These are phyloP conservation scores for Chloris gayana DNA, from an alignment of 176 grass and related monocot species.

Conservation along the genomic window DNA sequence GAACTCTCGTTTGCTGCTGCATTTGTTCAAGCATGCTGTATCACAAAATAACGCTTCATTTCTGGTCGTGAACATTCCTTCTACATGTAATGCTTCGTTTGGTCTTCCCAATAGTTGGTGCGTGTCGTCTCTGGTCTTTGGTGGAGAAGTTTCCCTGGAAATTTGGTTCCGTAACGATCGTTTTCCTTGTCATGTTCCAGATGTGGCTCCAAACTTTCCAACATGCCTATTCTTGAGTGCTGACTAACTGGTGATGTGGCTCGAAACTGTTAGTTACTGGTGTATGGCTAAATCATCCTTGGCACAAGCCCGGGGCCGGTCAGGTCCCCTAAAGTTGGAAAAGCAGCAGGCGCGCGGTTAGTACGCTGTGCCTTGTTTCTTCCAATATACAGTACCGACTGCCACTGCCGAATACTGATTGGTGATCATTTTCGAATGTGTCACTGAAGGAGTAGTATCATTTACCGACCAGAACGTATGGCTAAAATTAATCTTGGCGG, in stretches of 20 bases:
- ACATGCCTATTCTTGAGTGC: not conserved
- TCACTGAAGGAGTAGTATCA: no score
- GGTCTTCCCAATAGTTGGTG: not conserved
- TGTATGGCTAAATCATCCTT: not conserved
- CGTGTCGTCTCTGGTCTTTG: not conserved
- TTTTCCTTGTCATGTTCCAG: not conserved
- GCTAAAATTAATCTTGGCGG: no score
- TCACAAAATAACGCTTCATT: not conserved
- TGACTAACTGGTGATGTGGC: not conserved
- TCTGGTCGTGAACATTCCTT: not conserved
- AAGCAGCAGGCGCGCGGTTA: no score
- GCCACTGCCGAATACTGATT: no score
- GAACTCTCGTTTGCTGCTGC: not conserved
- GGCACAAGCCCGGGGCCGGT: not conserved
- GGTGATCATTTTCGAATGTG: no score
- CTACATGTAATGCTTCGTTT: not conserved
- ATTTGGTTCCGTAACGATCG: not conserved
- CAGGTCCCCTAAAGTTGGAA: no score
- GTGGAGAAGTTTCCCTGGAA: not conserved
- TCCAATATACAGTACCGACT: no score
- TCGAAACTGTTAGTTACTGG: not conserved
- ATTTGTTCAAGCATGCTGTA: slow-evolving; percentile 3
- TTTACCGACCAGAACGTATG: no score
- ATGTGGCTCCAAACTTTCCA: not conserved
- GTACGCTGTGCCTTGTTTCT: no score